Base-by-base conservation (phyloP, 176 grass and related monocot genomes). In the Carex cristatella region DNA sequence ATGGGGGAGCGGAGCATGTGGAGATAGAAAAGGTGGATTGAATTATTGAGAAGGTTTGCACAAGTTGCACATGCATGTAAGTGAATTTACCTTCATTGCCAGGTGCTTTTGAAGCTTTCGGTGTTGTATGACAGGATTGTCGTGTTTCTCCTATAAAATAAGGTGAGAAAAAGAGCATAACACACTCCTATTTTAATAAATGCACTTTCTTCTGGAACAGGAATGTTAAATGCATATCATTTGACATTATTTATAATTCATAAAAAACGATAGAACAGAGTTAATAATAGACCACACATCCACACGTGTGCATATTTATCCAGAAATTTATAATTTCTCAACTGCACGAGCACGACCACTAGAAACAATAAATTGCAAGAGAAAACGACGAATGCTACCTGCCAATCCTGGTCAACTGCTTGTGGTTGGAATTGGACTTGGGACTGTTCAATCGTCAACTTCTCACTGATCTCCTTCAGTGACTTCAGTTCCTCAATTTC, bases 111-210 rank as follows among this genome's bases (percentile, higher is more conserved):
- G 87, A 35, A 94, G 28, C 84, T 84, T 89, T 37, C 46, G 61
- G 68, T 89, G 84, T 80, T 91, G 86, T 75, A 85, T 86, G 79
- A 87, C 35, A 71, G 89, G 53, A 60, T 27, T 82, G 14, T 83
- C 86, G 60, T 83, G 88, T 19, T 80, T 93, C 38, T 93, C 89
- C 91, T 93, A 63, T 30, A 82, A 83, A 84, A 77, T 14, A 88
- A 31, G 65, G 66, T 18, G 27, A 56, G 3, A 12, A 14, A 14
- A 76, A 55, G 11, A 51, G 31, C 19, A 73, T 49, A 76, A 76
- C 44, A 76, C 4, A 30, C 27, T 31, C 7, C 30, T 27, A 76
- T 23, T 5, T 12, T 4, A 46, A 72, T 42, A 12, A 1, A 73
- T 49, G 30, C 16, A 80, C 9, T 37, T 18, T 80, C 1, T 49